Conservation (phyloP, 2,329 filamentous ascomycete genomes). For the Ceratocystis cubensis region DNA sequence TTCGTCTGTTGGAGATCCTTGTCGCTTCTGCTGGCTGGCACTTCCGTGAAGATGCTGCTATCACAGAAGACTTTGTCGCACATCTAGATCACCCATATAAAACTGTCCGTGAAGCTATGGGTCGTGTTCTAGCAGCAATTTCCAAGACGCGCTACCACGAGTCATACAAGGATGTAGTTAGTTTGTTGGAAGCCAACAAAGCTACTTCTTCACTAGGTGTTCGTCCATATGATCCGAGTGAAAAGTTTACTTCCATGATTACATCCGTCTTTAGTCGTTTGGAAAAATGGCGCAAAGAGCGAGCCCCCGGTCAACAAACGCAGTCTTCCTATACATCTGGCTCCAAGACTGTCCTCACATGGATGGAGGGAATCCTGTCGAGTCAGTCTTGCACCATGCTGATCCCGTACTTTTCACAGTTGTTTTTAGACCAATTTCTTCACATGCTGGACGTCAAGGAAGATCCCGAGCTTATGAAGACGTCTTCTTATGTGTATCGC, state of each 20-base stretch:
- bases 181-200: constrained; percentile 67
- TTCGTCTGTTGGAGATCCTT: constrained; percentile 76
- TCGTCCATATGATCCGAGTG: constrained; percentile 65
- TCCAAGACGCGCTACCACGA: constrained; percentile 90
- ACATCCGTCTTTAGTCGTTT: constrained; percentile 64
- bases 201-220: constrained; percentile 68
- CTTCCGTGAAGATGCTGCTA: constrained; percentile 79
- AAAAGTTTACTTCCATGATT: constrained; percentile 62
- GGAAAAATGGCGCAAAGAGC: constrained; percentile 76
- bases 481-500: constrained; percentile 93
- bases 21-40: constrained; percentile 90
- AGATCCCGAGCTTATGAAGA: constrained; percentile 83
- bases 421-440: constrained; percentile 82
- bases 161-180: constrained; percentile 68
- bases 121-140: constrained; percentile 73
- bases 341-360: constrained; percentile 88
- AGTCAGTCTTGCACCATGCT: constrained; percentile 89
- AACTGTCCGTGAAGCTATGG: constrained; percentile 88
- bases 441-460: constrained; percentile 99
- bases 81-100: constrained; percentile 98
- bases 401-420: constrained; percentile 76
- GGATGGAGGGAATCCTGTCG: constrained; percentile 83
- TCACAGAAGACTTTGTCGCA: constrained; percentile 73
- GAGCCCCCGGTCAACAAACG: constrained; percentile 77
- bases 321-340: constrained; percentile 90